phyloP scores from a whole-genome alignment of 164 flowering plant species.

The Litsea cubeba region DNA sequence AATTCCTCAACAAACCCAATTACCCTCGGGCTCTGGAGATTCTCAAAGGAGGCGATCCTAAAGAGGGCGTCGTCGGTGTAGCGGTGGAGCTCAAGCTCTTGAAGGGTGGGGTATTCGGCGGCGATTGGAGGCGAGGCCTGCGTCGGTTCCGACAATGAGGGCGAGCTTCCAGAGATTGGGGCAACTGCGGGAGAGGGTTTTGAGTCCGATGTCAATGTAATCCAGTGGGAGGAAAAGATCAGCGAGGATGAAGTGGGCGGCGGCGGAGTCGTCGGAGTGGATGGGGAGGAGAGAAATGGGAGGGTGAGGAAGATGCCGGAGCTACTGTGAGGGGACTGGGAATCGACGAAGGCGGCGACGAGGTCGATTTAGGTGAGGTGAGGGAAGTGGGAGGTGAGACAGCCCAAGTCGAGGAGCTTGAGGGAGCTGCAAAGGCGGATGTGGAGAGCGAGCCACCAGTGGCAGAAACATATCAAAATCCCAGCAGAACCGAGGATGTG shows the following conservation, averaged over 20 bases:
- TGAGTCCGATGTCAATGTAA: constrained; percentile 52
- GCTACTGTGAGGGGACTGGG: constrained; percentile 15
- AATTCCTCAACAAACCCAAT: constrained; percentile 59
- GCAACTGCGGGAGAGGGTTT: too few species aligned
- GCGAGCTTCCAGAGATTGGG: constrained; percentile 63
- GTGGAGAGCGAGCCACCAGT: constrained; percentile 62
- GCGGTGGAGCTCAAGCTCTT: constrained; percentile 75
- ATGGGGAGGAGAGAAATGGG: constrained; percentile 34
- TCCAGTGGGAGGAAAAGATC: constrained; percentile 30
- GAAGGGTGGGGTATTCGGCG: constrained; percentile 62
- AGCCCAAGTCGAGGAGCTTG: constrained; percentile 62
- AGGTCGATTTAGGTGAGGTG: constrained; percentile 48
- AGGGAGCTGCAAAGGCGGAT: constrained; percentile 59
- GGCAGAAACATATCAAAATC: constrained; percentile 30
- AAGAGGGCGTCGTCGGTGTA: constrained; percentile 57
- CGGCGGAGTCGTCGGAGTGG: constrained; percentile 25
- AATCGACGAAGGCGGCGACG: constrained; percentile 28
- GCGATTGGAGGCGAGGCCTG: constrained; percentile 59
- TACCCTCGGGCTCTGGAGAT: constrained; percentile 72
- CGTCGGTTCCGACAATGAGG: constrained; percentile 51
- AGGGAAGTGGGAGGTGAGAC: constrained; percentile 57
- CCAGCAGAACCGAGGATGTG: too few species aligned
- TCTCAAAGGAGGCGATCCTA: constrained; percentile 59
- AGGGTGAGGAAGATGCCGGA: constrained; percentile 29
- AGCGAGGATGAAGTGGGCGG: constrained; percentile 18